Evolutionary conservation across 345 rosid species (phyloP), one percentile per base, ranked within the genome.

Genomic region (Capsella bursapastoris): DNA sequence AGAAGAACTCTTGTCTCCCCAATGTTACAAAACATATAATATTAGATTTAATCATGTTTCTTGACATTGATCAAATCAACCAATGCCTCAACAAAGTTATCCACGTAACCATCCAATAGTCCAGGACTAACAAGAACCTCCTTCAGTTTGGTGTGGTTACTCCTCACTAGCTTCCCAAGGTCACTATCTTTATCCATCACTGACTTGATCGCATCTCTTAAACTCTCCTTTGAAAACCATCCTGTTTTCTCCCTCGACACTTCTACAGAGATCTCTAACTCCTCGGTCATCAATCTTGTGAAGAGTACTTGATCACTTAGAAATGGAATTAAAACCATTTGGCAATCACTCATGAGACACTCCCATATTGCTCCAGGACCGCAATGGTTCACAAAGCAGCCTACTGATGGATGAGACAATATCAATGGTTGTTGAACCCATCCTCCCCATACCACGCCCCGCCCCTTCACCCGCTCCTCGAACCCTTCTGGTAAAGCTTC

Each of bases 401-500:
- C 50, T 14, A 45, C 8, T 45, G 50, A 45, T 45, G 50, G 50
- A 45, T 45, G 50, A 2, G 50, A 6, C 18, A 45, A 45, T 45
- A 45, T 45, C 50, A 45, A 45, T 0, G 50, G 50, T n/a, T 45
- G 50, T 3, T 45, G 50, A 1, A 45, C 50, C 50, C 50, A n/a
- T n/a, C 1, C 8, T 45, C 50, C 50, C 7, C 8, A 45, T n/a
- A 45, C 50, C 18, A 14, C 18, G n/a, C 18, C 50, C 0, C 50
- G 50, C 8, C 18, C 50, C 2, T n/a, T 45, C 3, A 45, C 50
- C 18, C 50, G 72, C 78, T 86, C 88, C 5, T 76, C 69, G 25
- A 88, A 90, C 58, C 88, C 97, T 32, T 86, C 49, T 0, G 95
- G 95, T 8, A 90, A 50, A 6, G 89, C 97, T 71, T 90, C 95